These are phyloP conservation scores for Letharia columbiana DNA, from an alignment of 495 filamentous ascomycete species.

Conservation along the genomic window DNA sequence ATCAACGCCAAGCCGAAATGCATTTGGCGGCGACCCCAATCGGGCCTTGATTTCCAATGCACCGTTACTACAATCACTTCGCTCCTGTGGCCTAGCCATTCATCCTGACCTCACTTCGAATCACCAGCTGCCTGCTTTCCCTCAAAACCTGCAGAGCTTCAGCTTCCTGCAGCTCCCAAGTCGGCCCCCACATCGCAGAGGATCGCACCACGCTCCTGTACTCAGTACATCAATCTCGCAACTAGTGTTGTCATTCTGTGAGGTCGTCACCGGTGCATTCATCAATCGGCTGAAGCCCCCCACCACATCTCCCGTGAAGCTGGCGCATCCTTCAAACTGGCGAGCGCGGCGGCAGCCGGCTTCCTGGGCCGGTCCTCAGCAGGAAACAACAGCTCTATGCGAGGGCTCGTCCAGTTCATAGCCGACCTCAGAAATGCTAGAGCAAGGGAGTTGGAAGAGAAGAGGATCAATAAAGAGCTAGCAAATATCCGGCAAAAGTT, in stretches of 20 bases:
- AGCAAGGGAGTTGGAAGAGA: conserved; percentile 94
- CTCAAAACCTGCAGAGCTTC: not conserved
- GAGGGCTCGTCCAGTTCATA: conserved; percentile 93
- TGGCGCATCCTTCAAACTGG: conserved; percentile 36
- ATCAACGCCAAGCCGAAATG: not conserved
- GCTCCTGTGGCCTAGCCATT: not conserved
- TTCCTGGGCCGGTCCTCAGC: conserved; percentile 52
- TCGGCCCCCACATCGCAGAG: not conserved
- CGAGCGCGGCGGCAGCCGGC: conserved; percentile 45
- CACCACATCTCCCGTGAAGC: conserved; percentile 7
- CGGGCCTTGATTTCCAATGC: conserved; percentile 1
- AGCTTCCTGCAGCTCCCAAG: not conserved
- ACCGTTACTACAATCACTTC: not conserved
- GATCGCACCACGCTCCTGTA: not conserved
- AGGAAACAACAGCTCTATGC: conserved; percentile 64
- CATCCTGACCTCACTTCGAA: not conserved
- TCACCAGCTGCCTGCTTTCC: not conserved
- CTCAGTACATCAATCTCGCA: not conserved
- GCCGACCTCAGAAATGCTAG: conserved; percentile 92
- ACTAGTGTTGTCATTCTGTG: not conserved
- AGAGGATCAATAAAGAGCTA: conserved; percentile 98
- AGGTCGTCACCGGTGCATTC: not conserved
- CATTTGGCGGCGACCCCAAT: not conserved
- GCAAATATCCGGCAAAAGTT: conserved; percentile 84
- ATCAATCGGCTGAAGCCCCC: not conserved